phyloP scores from a whole-genome alignment of 2,329 filamentous ascomycete genomes.

The Fonsecaea monophora region DNA sequence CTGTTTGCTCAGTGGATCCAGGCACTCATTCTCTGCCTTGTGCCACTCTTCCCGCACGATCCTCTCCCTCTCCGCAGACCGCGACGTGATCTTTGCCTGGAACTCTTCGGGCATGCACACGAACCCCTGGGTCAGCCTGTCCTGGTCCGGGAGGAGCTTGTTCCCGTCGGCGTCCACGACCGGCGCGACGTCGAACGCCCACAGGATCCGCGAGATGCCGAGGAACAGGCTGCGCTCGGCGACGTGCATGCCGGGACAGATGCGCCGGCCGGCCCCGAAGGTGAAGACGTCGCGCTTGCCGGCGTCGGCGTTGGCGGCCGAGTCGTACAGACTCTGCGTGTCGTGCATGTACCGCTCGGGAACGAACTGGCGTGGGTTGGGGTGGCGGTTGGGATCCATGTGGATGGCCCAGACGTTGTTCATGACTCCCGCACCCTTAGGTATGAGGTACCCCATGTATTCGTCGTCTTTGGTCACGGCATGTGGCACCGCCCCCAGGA shows the following conservation, averaged over 20 bases:
- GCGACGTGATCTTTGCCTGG: conserved; percentile 46
- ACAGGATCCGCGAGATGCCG: conserved; percentile 42
- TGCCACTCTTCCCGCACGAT: conserved; percentile 26
- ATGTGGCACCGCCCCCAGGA: conserved; percentile 38
- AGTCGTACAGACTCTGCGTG: conserved; percentile 43
- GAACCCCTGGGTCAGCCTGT: conserved; percentile 53
- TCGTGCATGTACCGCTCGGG: conserved; percentile 44
- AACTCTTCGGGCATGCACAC: conserved; percentile 54
- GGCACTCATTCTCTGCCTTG: conserved; percentile 20
- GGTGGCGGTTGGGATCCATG: conserved; percentile 40
- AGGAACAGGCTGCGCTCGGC: conserved; percentile 44
- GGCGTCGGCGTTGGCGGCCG: conserved; percentile 42
- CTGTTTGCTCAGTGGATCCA: conserved; percentile 30
- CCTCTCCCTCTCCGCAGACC: conserved; percentile 44
- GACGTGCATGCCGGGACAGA: conserved; percentile 46
- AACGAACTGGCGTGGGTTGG: conserved; percentile 43
- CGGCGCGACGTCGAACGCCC: conserved; percentile 43
- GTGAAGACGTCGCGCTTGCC: conserved; percentile 41
- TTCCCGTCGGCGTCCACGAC: conserved; percentile 42
- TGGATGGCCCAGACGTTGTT: conserved; percentile 42
- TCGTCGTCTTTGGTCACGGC: conserved; percentile 33
- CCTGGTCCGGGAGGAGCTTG: conserved; percentile 48
- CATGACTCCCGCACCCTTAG: conserved; percentile 36
- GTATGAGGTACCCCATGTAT: conserved; percentile 38
- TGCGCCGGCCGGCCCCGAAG: conserved; percentile 44